Base-by-base conservation (phyloP, 495 filamentous ascomycete genomes). In the Sordaria brevicollis region DNA sequence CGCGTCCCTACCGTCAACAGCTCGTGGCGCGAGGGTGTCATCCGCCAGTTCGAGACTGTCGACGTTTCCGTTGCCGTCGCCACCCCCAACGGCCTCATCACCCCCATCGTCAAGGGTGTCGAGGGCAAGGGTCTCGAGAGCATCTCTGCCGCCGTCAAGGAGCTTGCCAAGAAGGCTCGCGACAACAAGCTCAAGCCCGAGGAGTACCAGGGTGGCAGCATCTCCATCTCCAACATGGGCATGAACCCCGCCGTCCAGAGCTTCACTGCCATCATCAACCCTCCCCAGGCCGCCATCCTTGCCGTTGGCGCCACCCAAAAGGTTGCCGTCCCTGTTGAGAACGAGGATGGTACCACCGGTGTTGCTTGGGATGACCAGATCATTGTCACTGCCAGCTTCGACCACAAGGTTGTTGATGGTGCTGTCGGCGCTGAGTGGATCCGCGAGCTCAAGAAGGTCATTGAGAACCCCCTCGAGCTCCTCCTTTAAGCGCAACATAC, bases 201-300 rank as follows among this genome's bases (percentile, higher is more conserved):
- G 80, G 93, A 99, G 82, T 99, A 94, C 89, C 94, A 97, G 84
- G 96, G 96, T 57, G 96, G 96, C 79, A 97, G 93, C 74, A 96
- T 99, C 83, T 97, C 94, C 78, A 99, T 99, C 83, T 94, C 91
- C 83, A 99, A 99, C 89, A 97, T 99, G 96, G 96, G 96, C 79
- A 98, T 98, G 95, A 99, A 99, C 86, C 75, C 89, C 10, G 96
- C 96, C 39, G 89, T 99, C 72, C 93, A 97, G 78, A 89, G 93
- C 74, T 99, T 99, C 86, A 97, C 96, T n/a, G 96, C 96, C 72
- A 91, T 99, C 78, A 97, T 99, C 87, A 99, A 99, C 87, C 96
- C 96, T 65, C 96, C 96, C 35, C 95, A 99, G 85, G 94, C 96
- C 54, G 89, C 88, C 77, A 99, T 99, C 80, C 86, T 99, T 69